Percentiles rank a stretch among this genome's conserved stretches.
phyloP scores from a whole-genome alignment of 345 rosid genomes.

The Dipteronia dyeriana region DNA sequence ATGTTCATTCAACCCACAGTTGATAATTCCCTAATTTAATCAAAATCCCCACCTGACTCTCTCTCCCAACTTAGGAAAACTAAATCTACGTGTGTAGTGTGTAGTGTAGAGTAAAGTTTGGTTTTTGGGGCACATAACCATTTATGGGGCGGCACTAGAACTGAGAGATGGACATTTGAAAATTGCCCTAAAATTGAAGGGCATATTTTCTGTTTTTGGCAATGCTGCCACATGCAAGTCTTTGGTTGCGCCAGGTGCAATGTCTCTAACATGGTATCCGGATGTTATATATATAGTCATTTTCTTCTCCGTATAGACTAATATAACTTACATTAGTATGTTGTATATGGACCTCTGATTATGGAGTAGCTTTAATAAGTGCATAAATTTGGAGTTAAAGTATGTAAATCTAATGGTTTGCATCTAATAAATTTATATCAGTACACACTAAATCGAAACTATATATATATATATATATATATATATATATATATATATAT shows the following conservation, averaged over 20 bases:
- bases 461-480: not conserved
- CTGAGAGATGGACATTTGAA: constrained; percentile 5
- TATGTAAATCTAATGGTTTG: no score
- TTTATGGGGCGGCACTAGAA: constrained; percentile 39
- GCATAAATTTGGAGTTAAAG: no score
- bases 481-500: not conserved
- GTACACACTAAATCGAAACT: no score
- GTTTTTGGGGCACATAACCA: constrained; percentile 5
- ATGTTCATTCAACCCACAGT: constrained; percentile 27
- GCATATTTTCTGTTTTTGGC: not conserved
- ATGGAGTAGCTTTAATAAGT: no score
- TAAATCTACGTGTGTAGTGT: constrained; percentile 22
- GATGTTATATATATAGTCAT: constrained; percentile 7
- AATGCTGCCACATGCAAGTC: constrained; percentile 39
- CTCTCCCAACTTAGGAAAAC: constrained; percentile 23
- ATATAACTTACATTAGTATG: no score
- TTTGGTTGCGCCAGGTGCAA: constrained; percentile 49
- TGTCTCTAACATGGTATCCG: constrained; percentile 34
- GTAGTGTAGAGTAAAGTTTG: constrained; percentile 1
- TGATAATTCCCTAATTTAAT: constrained; percentile 4
- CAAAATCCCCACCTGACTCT: constrained; percentile 13
- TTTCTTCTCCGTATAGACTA: no score
- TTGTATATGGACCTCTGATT: no score
- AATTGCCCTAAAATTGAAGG: not conserved
- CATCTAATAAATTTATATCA: no score